Percentiles rank a stretch among this genome's conserved stretches.
Conservation (phyloP, 345 rosid species). For the Hibiscus tridactylites region DNA sequence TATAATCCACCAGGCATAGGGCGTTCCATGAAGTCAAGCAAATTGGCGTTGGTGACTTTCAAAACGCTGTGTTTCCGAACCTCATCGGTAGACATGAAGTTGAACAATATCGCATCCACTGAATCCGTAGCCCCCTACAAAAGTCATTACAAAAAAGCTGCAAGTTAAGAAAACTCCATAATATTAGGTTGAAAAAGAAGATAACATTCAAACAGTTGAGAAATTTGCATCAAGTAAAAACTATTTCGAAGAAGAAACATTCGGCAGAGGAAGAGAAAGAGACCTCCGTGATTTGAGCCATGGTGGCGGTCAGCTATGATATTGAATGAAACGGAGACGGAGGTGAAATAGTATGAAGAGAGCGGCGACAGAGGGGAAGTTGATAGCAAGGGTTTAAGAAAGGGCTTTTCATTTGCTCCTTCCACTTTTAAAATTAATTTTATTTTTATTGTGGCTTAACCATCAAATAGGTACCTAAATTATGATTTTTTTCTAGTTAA, state of each 20-base stretch:
- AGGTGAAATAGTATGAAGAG: background rate
- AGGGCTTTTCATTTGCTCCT: background rate
- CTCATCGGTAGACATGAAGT: constrained; percentile 44
- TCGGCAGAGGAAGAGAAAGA: background rate
- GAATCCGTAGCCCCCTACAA: constrained; percentile 6
- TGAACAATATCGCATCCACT: constrained; percentile 19
- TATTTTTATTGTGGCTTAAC: no score
- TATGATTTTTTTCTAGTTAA: no score
- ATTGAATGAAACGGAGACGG: background rate
- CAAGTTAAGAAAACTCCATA: background rate
- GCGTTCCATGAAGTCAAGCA: constrained; percentile 31
- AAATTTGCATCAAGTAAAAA: background rate
- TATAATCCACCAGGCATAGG: constrained; percentile 55
- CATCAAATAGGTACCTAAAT: no score
- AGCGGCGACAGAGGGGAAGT: background rate
- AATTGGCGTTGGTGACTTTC: constrained; percentile 30
- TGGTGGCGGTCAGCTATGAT: background rate
- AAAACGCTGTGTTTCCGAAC: constrained; percentile 43
- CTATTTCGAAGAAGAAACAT: background rate
- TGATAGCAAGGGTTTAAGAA: background rate
- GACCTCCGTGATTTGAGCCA: background rate
- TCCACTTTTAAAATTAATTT: background rate
- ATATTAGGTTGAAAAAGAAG: background rate
- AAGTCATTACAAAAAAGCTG: background rate
- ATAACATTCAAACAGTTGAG: background rate